phyloP scores from a whole-genome alignment of 768 basidiomycete genomes.

The Amanita subjunquillea region DNA sequence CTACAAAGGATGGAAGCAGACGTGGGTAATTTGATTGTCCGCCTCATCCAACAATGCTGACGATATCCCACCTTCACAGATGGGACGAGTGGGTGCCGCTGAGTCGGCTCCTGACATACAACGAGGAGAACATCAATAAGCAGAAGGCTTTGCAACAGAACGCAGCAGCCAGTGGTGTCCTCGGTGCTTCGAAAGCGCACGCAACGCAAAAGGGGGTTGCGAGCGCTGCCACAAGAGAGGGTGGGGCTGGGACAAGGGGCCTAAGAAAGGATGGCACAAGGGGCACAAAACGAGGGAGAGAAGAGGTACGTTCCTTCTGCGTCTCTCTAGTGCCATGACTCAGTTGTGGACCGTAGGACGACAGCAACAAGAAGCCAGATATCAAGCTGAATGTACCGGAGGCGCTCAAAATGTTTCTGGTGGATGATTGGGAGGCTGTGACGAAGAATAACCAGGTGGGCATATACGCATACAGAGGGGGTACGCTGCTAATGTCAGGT shows the following conservation, averaged over 20 bases:
- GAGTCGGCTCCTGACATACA: conserved; percentile 71
- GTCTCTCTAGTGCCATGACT: background rate
- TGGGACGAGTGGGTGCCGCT: conserved; percentile 98
- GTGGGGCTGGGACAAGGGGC: conserved; percentile 20
- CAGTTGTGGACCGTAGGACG: conserved; percentile 40
- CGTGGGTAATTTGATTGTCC: conserved; percentile 37
- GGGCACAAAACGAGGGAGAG: conserved; percentile 62
- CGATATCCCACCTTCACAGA: conserved; percentile 23
- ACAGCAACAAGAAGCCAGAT: conserved; percentile 70
- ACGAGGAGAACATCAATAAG: conserved; percentile 66
- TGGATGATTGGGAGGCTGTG: conserved; percentile 97
- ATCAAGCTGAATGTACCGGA: conserved; percentile 90
- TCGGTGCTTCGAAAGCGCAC: conserved; percentile 1
- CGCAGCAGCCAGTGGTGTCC: conserved; percentile 13
- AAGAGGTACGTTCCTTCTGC: conserved; percentile 43
- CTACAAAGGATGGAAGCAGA: conserved; percentile 99
- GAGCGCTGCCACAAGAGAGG: conserved; percentile 15
- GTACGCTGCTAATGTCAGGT: background rate
- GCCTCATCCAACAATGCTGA: background rate
- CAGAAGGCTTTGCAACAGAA: conserved; percentile 57
- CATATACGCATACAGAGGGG: background rate
- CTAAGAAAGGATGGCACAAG: conserved; percentile 51
- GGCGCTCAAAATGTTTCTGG: conserved; percentile 75
- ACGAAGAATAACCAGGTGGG: conserved; percentile 87
- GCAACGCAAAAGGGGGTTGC: conserved; percentile 10